phyloP scores from a whole-genome alignment of 768 basidiomycete species.

The Hygrocybe punicea region DNA sequence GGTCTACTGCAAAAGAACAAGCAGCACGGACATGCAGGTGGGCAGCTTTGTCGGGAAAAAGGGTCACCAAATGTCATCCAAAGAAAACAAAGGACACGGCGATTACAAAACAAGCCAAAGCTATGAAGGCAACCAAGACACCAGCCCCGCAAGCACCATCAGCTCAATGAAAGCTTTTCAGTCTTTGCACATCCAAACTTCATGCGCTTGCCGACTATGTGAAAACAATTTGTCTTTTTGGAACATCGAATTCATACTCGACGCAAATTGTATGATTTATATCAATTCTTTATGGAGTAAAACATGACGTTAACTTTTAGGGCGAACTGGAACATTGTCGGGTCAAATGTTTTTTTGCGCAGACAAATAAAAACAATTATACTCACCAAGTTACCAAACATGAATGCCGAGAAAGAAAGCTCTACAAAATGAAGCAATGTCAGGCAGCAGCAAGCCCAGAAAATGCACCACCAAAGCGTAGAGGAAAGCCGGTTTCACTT shows the following conservation, averaged over 20 bases:
- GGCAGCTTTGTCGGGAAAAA: conserved; percentile 5
- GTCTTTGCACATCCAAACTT: conserved; percentile 26
- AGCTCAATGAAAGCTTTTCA: conserved; percentile 13
- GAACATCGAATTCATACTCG: conserved; percentile 32
- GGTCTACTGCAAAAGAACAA: conserved; percentile 30
- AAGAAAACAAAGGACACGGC: neutral
- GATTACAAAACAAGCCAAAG: neutral
- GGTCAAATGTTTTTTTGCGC: conserved; percentile 32
- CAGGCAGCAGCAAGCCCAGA: conserved; percentile 14
- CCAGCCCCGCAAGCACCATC: neutral
- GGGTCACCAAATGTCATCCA: neutral
- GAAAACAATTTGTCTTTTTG: conserved; percentile 16
- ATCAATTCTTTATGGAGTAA: neutral
- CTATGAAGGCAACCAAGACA: neutral
- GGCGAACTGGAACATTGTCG: conserved; percentile 36
- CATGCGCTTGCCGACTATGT: conserved; percentile 31
- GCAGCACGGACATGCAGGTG: conserved; percentile 24
- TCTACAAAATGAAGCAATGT: conserved; percentile 8
- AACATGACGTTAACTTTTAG: conserved; percentile 15
- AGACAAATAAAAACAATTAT: conserved; percentile 35
- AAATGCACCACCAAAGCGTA: neutral
- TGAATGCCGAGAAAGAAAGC: conserved; percentile 10
- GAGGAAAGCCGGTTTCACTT: neutral
- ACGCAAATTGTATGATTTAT: conserved; percentile 34
- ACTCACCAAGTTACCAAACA: conserved; percentile 29